phyloP scores from a whole-genome alignment of 2,329 filamentous ascomycete genomes.

The Raffaelea deltoideospora region DNA sequence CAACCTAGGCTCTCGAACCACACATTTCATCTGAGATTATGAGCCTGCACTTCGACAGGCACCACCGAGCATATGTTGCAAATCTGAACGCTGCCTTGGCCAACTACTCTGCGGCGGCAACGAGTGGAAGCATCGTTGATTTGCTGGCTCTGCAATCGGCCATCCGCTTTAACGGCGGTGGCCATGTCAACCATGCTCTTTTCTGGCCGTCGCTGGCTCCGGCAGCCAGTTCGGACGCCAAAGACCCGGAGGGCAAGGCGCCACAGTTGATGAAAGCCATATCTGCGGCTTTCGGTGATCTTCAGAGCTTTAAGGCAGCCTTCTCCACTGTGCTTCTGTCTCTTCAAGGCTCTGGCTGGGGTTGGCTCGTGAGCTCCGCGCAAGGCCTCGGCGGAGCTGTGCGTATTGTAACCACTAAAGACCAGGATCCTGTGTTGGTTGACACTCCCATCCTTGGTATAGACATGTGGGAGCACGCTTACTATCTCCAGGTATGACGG shows the following conservation, averaged over 20 bases:
- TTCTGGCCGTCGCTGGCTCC: slow-evolving; percentile 61
- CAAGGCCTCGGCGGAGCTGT: slow-evolving; percentile 38
- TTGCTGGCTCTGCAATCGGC: slow-evolving; percentile 46
- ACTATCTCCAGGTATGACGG: slow-evolving; percentile 58
- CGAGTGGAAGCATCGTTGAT: slow-evolving; percentile 36
- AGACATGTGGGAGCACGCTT: slow-evolving; percentile 91
- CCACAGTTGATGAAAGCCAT: slow-evolving; percentile 41
- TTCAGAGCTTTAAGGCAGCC: slow-evolving; percentile 50
- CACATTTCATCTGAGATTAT: slow-evolving; percentile 77
- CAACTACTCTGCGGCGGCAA: slow-evolving; percentile 45
- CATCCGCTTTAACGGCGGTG: slow-evolving; percentile 53
- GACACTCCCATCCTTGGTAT: slow-evolving; percentile 58
- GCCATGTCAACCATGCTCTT: slow-evolving; percentile 51
- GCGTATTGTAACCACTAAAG: slow-evolving; percentile 62
- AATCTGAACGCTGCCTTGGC: slow-evolving; percentile 68
- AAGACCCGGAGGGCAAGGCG: slow-evolving; percentile 29
- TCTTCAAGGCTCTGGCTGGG: slow-evolving; percentile 77
- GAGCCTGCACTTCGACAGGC: slow-evolving; percentile 87
- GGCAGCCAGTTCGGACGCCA: slow-evolving; percentile 38
- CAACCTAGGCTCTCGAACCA: slow-evolving; percentile 38
- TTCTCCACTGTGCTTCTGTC: slow-evolving; percentile 52
- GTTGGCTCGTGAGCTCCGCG: slow-evolving; percentile 53
- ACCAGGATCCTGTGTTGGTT: slow-evolving; percentile 61
- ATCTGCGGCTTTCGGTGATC: slow-evolving; percentile 46
- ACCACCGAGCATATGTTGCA: slow-evolving; percentile 88